Conservation (phyloP, 1,139 yeast genomes). For the Geotrichum citri-aurantii region DNA sequence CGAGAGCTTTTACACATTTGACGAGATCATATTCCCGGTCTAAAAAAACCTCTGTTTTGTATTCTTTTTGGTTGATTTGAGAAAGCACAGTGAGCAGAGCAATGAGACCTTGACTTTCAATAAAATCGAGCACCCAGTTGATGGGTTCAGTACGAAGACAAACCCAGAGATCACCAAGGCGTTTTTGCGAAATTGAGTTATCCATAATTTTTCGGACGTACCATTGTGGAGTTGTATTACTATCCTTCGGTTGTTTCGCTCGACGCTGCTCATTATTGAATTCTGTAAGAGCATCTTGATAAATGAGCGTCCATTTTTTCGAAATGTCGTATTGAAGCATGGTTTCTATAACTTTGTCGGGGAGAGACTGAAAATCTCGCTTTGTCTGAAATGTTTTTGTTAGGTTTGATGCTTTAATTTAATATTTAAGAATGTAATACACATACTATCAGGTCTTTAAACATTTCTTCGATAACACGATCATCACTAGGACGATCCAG, state of each 20-base stretch:
- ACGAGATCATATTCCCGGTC: slow-evolving; percentile 57
- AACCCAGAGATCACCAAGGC: slow-evolving; percentile 81
- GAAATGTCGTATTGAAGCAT: slow-evolving; percentile 69
- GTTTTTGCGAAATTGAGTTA: slow-evolving; percentile 60
- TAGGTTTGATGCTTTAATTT: not conserved
- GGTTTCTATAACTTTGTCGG: slow-evolving; percentile 70
- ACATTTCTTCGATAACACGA: slow-evolving; percentile 34
- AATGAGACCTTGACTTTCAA: slow-evolving; percentile 82
- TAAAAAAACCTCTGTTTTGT: slow-evolving; percentile 39
- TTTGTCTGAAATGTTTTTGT: slow-evolving; percentile 46
- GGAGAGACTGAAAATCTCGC: slow-evolving; percentile 75
- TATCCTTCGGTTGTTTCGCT: slow-evolving; percentile 30
- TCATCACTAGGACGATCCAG: slow-evolving; percentile 30
- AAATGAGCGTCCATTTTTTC: slow-evolving; percentile 87
- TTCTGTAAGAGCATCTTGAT: slow-evolving; percentile 81
- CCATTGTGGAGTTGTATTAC: slow-evolving; percentile 58
- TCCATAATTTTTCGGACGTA: slow-evolving; percentile 73
- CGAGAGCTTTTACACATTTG: slow-evolving; percentile 57
- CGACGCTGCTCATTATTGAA: slow-evolving; percentile 52
- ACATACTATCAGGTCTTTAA: slow-evolving; percentile 33
- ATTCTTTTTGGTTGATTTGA: slow-evolving; percentile 38
- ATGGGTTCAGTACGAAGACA: slow-evolving; percentile 88
- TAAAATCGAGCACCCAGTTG: slow-evolving; percentile 79
- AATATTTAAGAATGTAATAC: slow-evolving; percentile 2
- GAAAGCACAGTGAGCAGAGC: slow-evolving; percentile 61